Evolutionary conservation across 2,329 filamentous ascomycete species (phyloP).

Genomic region (Pestalotiopsis fici): DNA sequence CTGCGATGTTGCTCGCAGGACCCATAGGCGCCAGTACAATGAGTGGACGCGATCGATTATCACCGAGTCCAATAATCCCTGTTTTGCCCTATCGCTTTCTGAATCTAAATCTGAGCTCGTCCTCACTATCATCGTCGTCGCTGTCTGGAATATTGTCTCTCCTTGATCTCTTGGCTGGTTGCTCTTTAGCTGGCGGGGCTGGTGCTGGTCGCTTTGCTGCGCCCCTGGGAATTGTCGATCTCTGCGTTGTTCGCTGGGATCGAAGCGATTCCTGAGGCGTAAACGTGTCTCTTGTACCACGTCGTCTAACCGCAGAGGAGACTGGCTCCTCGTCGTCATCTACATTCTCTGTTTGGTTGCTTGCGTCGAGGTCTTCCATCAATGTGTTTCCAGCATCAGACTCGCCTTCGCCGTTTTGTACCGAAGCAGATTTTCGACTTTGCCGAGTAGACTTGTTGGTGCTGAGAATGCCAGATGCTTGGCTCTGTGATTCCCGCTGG

Average conservation of each 20-base stretch:
- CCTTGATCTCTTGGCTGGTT: constrained; percentile 35
- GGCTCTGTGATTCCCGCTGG: constrained; percentile 7
- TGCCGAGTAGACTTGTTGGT: neutral
- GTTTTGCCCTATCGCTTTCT: neutral
- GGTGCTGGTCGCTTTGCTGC: constrained; percentile 32
- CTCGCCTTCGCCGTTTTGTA: neutral
- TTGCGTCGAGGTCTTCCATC: neutral
- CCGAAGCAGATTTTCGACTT: neutral
- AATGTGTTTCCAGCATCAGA: constrained; percentile 17
- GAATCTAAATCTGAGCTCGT: constrained; percentile 59
- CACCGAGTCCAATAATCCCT: neutral
- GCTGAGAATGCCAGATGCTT: neutral
- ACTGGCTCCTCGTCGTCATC: constrained; percentile 22
- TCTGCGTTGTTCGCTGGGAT: constrained; percentile 21
- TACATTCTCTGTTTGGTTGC: constrained; percentile 14
- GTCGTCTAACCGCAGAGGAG: constrained; percentile 25
- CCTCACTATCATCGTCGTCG: constrained; percentile 54
- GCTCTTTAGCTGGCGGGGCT: constrained; percentile 33
- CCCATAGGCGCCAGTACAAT: neutral
- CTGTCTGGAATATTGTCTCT: constrained; percentile 22
- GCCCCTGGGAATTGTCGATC: constrained; percentile 22
- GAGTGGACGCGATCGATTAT: neutral
- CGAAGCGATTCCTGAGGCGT: constrained; percentile 20
- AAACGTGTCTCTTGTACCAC: constrained; percentile 32
- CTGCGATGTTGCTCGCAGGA: neutral